Conservation (phyloP, 441 rosid genomes). For the Brassica balearica region DNA sequence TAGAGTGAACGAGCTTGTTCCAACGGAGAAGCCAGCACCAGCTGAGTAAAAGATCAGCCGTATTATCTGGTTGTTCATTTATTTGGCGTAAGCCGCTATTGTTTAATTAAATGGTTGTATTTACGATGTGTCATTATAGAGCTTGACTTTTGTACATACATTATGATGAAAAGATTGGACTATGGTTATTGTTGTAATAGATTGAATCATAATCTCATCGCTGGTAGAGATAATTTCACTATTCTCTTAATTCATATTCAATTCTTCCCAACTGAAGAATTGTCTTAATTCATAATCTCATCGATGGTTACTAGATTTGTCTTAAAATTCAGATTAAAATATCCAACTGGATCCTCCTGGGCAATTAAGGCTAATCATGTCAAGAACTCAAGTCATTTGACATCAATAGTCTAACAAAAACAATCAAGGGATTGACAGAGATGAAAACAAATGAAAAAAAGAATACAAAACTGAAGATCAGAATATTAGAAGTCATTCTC, state of each 20-base stretch:
- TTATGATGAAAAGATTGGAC: background rate
- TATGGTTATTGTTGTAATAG: background rate
- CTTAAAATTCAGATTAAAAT: background rate
- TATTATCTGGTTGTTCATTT: background rate
- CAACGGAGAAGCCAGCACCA: background rate
- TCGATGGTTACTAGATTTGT: no score
- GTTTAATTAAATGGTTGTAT: background rate
- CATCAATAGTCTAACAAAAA: background rate
- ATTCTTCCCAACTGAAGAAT: no score
- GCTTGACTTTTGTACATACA: background rate
- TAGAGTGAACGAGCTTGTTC: background rate
- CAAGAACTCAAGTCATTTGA: background rate
- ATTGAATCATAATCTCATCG: no score
- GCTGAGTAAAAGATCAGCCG: background rate
- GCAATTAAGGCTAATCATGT: background rate
- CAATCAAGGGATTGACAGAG: background rate
- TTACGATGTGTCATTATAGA: background rate
- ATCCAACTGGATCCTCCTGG: background rate
- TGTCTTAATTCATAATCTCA: no score
- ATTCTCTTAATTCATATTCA: no score
- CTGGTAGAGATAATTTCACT: no score
- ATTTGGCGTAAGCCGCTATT: background rate
- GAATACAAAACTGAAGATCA: constrained; percentile 43
- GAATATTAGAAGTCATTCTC: constrained; percentile 52
- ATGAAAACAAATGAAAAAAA: background rate